Evolutionary conservation across 495 filamentous ascomycete species (phyloP).

Genomic region (Trichoderma parareesei): DNA sequence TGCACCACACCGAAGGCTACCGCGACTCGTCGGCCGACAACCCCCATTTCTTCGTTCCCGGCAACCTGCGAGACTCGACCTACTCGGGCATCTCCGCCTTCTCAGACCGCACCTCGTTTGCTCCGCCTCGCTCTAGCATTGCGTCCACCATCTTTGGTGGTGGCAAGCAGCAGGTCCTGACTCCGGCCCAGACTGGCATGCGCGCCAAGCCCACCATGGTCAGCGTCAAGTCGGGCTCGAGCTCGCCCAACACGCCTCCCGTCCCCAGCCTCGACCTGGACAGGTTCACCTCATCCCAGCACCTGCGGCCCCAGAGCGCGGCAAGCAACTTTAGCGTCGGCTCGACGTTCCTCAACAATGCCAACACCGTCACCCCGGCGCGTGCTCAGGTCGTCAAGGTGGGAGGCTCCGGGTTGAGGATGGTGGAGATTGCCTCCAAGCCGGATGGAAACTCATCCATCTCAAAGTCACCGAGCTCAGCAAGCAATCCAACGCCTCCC

Average conservation of each 20-base stretch:
- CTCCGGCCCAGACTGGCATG: conserved; percentile 72
- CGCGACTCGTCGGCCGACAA: conserved; percentile 57
- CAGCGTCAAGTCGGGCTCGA: conserved; percentile 63
- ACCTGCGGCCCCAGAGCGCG: conserved; percentile 34
- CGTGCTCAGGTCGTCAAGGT: conserved; percentile 47
- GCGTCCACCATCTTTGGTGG: conserved; percentile 77
- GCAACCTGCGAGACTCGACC: conserved; percentile 83
- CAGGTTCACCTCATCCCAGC: conserved; percentile 37
- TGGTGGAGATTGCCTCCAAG: conserved; percentile 23
- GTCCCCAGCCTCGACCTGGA: conserved; percentile 47
- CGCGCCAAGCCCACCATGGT: conserved; percentile 84
- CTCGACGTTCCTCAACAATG: conserved; percentile 54
- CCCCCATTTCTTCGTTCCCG: conserved; percentile 89
- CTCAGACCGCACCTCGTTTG: conserved; percentile 59
- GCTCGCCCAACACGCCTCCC: conserved; percentile 40
- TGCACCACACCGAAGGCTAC: conserved; percentile 48
- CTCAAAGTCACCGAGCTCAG: conserved; percentile 16
- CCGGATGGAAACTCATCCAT: background rate
- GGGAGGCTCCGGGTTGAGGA: conserved; percentile 37
- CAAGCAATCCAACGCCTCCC: conserved; percentile 8
- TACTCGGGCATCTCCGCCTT: conserved; percentile 56
- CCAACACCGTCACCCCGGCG: conserved; percentile 42
- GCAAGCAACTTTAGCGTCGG: conserved; percentile 52
- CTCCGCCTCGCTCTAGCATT: conserved; percentile 66
- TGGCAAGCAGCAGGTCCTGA: conserved; percentile 63